A percentile compares a stretch with the other conserved stretches of the same genome.
phyloP scores from a whole-genome alignment of 1,284 basidiomycete species.

The Ganoderma meredithae region DNA sequence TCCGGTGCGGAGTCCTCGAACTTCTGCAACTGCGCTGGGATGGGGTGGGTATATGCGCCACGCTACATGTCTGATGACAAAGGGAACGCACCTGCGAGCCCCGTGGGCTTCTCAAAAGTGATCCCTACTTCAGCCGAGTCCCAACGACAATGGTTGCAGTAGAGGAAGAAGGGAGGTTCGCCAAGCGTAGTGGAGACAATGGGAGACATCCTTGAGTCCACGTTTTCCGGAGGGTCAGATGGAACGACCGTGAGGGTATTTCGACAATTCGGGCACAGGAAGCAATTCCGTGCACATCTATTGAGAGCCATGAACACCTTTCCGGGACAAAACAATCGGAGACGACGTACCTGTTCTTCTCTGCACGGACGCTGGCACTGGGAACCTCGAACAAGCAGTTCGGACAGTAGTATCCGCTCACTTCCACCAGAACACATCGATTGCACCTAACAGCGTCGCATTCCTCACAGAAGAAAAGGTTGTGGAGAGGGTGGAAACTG shows the following conservation, averaged over 20 bases:
- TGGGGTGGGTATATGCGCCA: constrained; percentile 14
- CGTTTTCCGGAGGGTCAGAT: constrained; percentile 79
- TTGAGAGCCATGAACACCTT: neutral
- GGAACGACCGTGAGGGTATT: constrained; percentile 90
- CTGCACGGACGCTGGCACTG: constrained; percentile 92
- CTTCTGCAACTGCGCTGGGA: constrained; percentile 86
- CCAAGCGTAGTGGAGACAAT: constrained; percentile 66
- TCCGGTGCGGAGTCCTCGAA: constrained; percentile 87
- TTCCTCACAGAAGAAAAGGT: constrained; percentile 97
- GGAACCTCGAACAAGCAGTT: constrained; percentile 99
- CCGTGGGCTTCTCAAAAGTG: constrained; percentile 95
- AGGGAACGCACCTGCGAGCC: constrained; percentile 79
- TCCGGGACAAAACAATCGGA: neutral
- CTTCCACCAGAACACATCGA: constrained; percentile 90
- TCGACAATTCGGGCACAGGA: constrained; percentile 92
- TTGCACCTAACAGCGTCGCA: constrained; percentile 96
- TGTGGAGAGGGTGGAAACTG: constrained; percentile 84
- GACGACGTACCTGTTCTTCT: constrained; percentile 84
- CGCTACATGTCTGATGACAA: neutral
- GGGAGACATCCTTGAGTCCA: constrained; percentile 57
- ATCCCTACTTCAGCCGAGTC: constrained; percentile 91
- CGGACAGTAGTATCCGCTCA: constrained; percentile 97
- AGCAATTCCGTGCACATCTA: constrained; percentile 98
- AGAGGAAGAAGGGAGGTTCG: constrained; percentile 89
- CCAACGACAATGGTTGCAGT: constrained; percentile 95